Base-by-base conservation (phyloP, 148 eudicot genomes). In the Cornus florida region DNA sequence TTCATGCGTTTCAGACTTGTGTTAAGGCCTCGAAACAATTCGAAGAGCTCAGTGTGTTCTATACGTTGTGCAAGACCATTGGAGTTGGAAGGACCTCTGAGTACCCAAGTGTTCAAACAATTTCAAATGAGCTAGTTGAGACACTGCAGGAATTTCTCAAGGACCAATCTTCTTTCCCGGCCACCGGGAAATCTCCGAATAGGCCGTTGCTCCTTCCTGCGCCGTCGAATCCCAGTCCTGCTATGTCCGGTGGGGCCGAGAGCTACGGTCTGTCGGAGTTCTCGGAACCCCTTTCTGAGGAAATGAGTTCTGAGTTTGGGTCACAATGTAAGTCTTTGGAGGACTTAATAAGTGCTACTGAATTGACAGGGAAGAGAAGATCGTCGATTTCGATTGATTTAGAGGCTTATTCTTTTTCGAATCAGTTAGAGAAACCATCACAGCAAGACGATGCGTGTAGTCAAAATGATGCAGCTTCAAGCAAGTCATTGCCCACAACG, bases 121-220 rank as follows among this genome's bases (percentile, higher is more conserved):
- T 93, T 11, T 90, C 98, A 0, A 86, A 86, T 19, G 98, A 93
- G 74, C 28, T 91, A 11, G 67, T 93, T 1, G 92, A 87, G 46
- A 88, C 98, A 0, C 76, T 93, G 0, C 89, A 87, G 65, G 98
- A 95, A 59, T 93, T 89, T 64, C 84, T 95, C 78, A 93, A 93
- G 64, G 97, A 95, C 56, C 90, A 92, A 6, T 82, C 93, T 5
- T 89, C 96, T 8, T 92, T 92, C 19, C 85, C 92, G 10, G 23
- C 77, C 11, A 59, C 75, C 33, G 73, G 79, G 12, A 70, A 64
- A 22, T 56, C 89, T 2, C 71, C 79, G 0, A 80, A 70, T 32
- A 22, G 48, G 48, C 83, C 59, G 73, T n/a, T 81, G 32, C 78
- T 78, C 24, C 72, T 87, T 39, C 86, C 86, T 0, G 57, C 72